These are phyloP conservation scores for Cystobasidium tubakii DNA, from an alignment of 768 basidiomycete species.

Conservation along the genomic window DNA sequence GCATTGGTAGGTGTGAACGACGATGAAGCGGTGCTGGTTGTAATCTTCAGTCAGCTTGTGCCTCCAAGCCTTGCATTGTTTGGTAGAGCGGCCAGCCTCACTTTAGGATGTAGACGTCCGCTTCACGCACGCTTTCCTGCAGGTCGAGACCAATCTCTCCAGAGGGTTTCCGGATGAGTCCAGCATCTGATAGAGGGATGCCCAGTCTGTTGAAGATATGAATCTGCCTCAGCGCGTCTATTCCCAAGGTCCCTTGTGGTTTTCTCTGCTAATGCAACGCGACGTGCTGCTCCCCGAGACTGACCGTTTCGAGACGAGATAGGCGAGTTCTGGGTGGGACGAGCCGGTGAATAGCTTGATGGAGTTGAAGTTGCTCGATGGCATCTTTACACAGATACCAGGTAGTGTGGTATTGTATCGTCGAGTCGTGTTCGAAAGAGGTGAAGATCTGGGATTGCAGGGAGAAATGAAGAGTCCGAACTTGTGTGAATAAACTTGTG, in stretches of 20 bases:
- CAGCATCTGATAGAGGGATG: slow-evolving; percentile 75
- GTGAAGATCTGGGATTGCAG: too few species aligned
- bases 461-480: too few species aligned
- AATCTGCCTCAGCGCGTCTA: not conserved
- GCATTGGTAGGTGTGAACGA: slow-evolving; percentile 65
- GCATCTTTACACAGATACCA: not conserved
- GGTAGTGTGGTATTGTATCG: too few species aligned
- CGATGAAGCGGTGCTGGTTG: slow-evolving; percentile 63
- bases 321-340: slow-evolving; percentile 80
- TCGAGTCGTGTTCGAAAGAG: too few species aligned
- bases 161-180: slow-evolving; percentile 75
- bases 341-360: slow-evolving; percentile 39
- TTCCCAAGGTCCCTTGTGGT: too few species aligned
- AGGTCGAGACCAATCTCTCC: slow-evolving; percentile 89
- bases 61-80: not conserved
- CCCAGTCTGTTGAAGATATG: slow-evolving; percentile 64
- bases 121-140: slow-evolving; percentile 89
- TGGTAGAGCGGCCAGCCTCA: slow-evolving; percentile 46
- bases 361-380: slow-evolving; percentile 22
- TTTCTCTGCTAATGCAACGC: too few species aligned
- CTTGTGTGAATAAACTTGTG: too few species aligned
- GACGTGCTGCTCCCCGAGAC: slow-evolving; percentile 31
- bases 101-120: slow-evolving; percentile 98
- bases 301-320: slow-evolving; percentile 86
- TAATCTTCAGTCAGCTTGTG: slow-evolving; percentile 17